Evolutionary conservation across 2,329 filamentous ascomycete species (phyloP).

Genomic region (Epicoccum nigrum): DNA sequence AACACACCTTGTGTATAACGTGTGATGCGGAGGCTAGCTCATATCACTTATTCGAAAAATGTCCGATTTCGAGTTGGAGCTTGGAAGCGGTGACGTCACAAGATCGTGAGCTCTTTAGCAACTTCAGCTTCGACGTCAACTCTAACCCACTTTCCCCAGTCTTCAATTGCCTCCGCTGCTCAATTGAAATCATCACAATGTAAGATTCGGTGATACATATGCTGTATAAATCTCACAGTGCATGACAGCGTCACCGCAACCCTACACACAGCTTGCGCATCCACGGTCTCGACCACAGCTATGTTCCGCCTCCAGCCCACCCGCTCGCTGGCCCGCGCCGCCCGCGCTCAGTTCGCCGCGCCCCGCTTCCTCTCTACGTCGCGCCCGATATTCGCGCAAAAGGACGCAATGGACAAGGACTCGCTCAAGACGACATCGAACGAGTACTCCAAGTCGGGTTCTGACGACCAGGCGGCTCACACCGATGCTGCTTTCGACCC

Average conservation of each 20-base stretch:
- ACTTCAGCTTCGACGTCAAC: conserved; percentile 18
- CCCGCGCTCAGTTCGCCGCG: conserved; percentile 15
- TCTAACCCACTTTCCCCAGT: not conserved
- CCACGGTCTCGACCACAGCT: not conserved
- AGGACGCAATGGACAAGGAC: conserved; percentile 58
- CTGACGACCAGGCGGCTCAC: conserved; percentile 63
- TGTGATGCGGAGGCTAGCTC: too few relatives aligned
- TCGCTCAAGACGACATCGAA: conserved; percentile 68
- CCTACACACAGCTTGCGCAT: not conserved
- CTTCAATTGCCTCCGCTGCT: conserved; percentile 7
- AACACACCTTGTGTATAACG: too few relatives aligned
- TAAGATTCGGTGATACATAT: too few relatives aligned
- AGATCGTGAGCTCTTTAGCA: conserved; percentile 8
- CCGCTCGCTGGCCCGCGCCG: conserved; percentile 29
- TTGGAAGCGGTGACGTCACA: conserved; percentile 10
- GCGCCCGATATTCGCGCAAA: conserved; percentile 38
- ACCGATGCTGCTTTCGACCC: conserved; percentile 72
- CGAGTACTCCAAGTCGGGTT: conserved; percentile 72
- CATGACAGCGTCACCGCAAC: not conserved
- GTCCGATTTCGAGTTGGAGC: too few relatives aligned
- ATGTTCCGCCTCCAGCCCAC: conserved; percentile 36
- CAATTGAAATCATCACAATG: not conserved
- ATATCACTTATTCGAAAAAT: too few relatives aligned
- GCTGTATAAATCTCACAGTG: not conserved
- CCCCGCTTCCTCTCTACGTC: conserved; percentile 36